These are phyloP conservation scores for Termitomyces sp. DNA, from an alignment of 768 basidiomycete species.

Conservation along the genomic window DNA sequence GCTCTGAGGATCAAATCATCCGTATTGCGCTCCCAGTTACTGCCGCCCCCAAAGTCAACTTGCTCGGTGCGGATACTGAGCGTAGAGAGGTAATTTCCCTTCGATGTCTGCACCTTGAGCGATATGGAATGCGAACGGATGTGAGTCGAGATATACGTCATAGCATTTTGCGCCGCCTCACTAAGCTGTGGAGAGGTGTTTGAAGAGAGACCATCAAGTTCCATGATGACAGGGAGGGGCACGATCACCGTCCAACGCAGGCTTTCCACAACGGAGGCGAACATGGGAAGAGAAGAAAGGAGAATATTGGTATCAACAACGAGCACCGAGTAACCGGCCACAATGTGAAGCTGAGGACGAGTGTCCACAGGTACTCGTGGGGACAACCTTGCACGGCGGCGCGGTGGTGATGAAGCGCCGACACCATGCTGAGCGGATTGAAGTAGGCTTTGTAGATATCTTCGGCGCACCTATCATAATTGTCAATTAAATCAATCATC, in stretches of 20 bases:
- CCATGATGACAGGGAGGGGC: constrained; percentile 94
- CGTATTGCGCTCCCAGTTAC: constrained; percentile 69
- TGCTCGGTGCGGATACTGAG: constrained; percentile 83
- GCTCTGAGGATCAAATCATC: constrained; percentile 94
- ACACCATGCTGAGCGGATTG: constrained; percentile 36
- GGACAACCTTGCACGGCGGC: constrained; percentile 24
- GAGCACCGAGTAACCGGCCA: constrained; percentile 86
- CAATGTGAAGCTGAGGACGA: constrained; percentile 48
- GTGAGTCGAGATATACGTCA: constrained; percentile 72
- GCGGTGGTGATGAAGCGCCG: constrained; percentile 21
- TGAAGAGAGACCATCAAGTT: constrained; percentile 85
- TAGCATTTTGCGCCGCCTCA: constrained; percentile 67
- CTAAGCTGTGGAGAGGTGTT: constrained; percentile 63
- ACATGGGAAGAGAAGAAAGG: constrained; percentile 72
- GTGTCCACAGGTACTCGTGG: constrained; percentile 25
- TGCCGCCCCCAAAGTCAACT: constrained; percentile 59
- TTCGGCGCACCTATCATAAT: constrained; percentile 58
- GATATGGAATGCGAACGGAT: constrained; percentile 70
- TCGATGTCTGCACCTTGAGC: constrained; percentile 93
- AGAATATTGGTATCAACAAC: constrained; percentile 96
- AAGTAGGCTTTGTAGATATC: constrained; percentile 70
- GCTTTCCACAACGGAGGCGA: constrained; percentile 76
- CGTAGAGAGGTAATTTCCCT: constrained; percentile 88
- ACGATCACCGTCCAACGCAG: constrained; percentile 84
- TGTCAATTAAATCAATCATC: constrained; percentile 10